phyloP scores from a whole-genome alignment of 495 filamentous ascomycete genomes.

The Hamigera avellanea region DNA sequence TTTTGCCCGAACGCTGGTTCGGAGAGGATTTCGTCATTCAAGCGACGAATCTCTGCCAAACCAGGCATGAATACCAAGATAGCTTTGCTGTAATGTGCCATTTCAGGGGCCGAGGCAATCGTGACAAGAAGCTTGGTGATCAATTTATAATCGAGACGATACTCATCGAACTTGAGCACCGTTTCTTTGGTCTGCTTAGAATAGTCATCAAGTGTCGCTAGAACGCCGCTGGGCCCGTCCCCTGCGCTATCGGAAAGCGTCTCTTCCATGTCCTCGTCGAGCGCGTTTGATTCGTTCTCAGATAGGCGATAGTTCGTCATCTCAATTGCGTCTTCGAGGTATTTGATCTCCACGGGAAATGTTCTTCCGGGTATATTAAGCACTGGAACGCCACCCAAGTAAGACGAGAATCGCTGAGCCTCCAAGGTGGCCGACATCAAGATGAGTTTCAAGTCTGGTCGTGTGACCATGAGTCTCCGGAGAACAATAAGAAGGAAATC shows the following conservation, averaged over 20 bases:
- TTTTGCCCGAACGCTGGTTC: conserved; percentile 53
- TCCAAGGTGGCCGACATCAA: conserved; percentile 97
- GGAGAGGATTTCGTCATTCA: conserved; percentile 70
- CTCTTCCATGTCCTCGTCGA: conserved; percentile 37
- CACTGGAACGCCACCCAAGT: conserved; percentile 73
- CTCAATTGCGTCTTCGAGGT: conserved; percentile 84
- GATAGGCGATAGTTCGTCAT: conserved; percentile 58
- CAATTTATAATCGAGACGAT: conserved; percentile 74
- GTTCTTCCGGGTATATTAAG: conserved; percentile 85
- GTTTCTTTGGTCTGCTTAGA: conserved; percentile 61
- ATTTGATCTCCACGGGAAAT: conserved; percentile 80
- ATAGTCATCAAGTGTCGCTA: conserved; percentile 51
- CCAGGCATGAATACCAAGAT: conserved; percentile 92
- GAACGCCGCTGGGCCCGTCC: conserved; percentile 25
- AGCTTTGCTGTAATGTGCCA: conserved; percentile 68
- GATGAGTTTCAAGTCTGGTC: conserved; percentile 70
- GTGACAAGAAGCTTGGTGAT: conserved; percentile 60
- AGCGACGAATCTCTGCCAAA: conserved; percentile 78
- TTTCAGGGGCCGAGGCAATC: conserved; percentile 55
- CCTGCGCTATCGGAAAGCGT: conserved; percentile 30
- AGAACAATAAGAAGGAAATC: conserved; percentile 90
- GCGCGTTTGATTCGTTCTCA: conserved; percentile 27
- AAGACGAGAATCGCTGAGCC: conserved; percentile 79
- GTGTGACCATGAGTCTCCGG: conserved; percentile 59
- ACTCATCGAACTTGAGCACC: conserved; percentile 68